phyloP scores from a whole-genome alignment of 169 alveolate genomes.

The Perkinsus chesapeaki region DNA sequence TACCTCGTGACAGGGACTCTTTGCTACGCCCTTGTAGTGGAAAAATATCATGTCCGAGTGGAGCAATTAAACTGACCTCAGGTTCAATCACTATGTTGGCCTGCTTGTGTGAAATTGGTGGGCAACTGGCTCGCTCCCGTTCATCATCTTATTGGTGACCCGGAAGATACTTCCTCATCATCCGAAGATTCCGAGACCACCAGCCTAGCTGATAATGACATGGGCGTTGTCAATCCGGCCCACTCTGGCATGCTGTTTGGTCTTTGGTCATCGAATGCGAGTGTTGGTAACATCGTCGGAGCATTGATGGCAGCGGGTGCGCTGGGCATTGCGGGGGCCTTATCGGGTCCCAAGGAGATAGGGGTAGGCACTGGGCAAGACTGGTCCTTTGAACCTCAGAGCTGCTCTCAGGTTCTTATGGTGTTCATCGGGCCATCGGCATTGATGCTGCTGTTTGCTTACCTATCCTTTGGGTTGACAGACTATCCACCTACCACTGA shows the following conservation, averaged over 20 bases:
- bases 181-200: neutral
- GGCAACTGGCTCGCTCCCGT: neutral
- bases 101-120: neutral
- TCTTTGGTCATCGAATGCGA: conserved; percentile 38
- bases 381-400: neutral
- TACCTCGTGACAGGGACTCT: too few relatives aligned
- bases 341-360: neutral
- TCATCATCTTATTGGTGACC: neutral
- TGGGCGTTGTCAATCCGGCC: neutral
- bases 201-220: neutral
- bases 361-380: neutral
- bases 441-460: neutral
- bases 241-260: conserved; percentile 33
- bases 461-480: neutral
- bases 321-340: conserved; percentile 3
- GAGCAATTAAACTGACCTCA: too few relatives aligned
- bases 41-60: too few relatives aligned
- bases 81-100: neutral
- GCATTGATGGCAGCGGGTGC: conserved; percentile 25
- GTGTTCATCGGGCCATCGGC: conserved; percentile 12
- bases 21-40: too few relatives aligned
- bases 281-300: conserved; percentile 41
- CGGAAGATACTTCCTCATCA: neutral
- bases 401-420: neutral
- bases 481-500: neutral